phyloP scores from a whole-genome alignment of 2,329 filamentous ascomycete genomes.

The Paraphaeosphaeria sporulosa region DNA sequence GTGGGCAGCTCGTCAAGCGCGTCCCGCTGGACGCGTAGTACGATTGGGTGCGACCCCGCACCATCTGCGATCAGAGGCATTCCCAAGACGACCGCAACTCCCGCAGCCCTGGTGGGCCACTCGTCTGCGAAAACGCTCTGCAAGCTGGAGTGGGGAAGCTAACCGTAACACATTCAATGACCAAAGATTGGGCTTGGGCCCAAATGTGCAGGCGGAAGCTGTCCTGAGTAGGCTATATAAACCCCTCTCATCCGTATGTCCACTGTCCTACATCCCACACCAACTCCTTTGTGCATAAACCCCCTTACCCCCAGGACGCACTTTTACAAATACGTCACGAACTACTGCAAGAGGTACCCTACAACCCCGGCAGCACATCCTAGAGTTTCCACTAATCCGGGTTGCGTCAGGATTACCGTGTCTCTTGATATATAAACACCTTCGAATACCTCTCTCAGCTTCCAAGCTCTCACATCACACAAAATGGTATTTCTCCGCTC shows the following conservation, averaged over 20 bases:
- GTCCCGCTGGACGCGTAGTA: constrained; percentile 27
- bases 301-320: constrained; percentile 16
- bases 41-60: constrained; percentile 49
- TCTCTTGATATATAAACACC: constrained; percentile 33
- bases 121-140: constrained; percentile 27
- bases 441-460: constrained; percentile 27
- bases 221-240: constrained; percentile 38
- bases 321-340: constrained; percentile 29
- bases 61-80: constrained; percentile 36
- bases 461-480: constrained; percentile 29
- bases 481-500: constrained; percentile 70
- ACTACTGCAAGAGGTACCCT: constrained; percentile 34
- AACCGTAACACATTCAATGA: constrained; percentile 31
- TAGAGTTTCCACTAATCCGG: constrained; percentile 31
- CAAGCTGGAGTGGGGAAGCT: constrained; percentile 46
- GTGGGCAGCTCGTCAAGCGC: constrained; percentile 27
- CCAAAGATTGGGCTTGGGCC: constrained; percentile 28
- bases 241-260: constrained; percentile 34
- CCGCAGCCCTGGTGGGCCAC: constrained; percentile 33
- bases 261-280: constrained; percentile 22
- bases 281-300: constrained; percentile 25
- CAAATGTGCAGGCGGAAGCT: constrained; percentile 24
- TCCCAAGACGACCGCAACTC: constrained; percentile 43
- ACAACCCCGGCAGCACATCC: constrained; percentile 29
- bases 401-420: constrained; percentile 36